Evolutionary conservation across 257 asterid genomes (phyloP).

Genomic region (Linaria vulgaris): DNA sequence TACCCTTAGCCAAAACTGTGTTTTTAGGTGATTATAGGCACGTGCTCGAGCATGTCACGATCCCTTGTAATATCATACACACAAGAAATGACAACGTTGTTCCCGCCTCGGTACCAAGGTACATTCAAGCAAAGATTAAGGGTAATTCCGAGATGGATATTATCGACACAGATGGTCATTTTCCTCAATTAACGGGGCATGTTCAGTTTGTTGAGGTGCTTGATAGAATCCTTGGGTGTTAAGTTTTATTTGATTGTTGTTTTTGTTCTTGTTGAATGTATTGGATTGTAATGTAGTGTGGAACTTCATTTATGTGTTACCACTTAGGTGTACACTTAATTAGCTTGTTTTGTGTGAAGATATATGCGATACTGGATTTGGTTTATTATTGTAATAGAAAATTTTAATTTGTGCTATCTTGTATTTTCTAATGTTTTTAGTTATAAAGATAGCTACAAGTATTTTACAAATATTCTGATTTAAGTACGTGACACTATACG

Average conservation of each 20-base stretch:
- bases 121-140: slow-evolving; percentile 49
- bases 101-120: slow-evolving; percentile 52
- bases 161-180: slow-evolving; percentile 63
- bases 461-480: too few species aligned
- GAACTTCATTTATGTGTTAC: too few species aligned
- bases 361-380: too few species aligned
- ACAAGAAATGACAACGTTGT: slow-evolving; percentile 57
- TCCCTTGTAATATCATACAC: slow-evolving; percentile 59
- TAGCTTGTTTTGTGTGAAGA: too few species aligned
- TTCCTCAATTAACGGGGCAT: slow-evolving; percentile 76
- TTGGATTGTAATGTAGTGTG: too few species aligned
- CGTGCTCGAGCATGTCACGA: slow-evolving; percentile 50
- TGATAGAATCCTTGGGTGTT: slow-evolving; percentile 33
- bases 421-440: too few species aligned
- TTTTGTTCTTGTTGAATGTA: background rate
- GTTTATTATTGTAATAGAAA: too few species aligned
- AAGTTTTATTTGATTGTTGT: background rate
- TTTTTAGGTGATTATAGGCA: slow-evolving; percentile 54
- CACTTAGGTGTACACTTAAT: too few species aligned
- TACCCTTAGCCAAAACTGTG: slow-evolving; percentile 60
- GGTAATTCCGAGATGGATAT: slow-evolving; percentile 45
- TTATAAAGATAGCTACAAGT: too few species aligned
- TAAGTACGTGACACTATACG: too few species aligned
- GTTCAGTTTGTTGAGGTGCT: slow-evolving; percentile 49
- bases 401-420: too few species aligned